phyloP scores from a whole-genome alignment of 2,329 filamentous ascomycete genomes.

The Penicillium sp. region DNA sequence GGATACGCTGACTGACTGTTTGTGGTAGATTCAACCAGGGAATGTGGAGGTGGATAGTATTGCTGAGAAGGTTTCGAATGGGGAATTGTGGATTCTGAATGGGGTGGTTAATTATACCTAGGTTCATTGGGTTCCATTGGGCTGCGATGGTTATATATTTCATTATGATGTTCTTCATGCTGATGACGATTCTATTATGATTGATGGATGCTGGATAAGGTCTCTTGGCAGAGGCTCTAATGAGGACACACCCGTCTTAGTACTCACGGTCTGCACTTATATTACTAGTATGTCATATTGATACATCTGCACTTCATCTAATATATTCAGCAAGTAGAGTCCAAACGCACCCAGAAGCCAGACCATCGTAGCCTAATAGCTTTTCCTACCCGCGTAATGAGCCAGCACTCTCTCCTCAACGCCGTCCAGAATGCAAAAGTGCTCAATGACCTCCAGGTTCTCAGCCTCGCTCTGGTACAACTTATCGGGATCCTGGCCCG shows the following conservation, averaged over 20 bases:
- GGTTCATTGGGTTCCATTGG: slow-evolving; percentile 5
- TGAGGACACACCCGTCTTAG: too few species aligned
- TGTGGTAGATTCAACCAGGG: slow-evolving; percentile 58
- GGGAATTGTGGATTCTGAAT: slow-evolving; percentile 73
- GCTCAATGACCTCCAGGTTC: slow-evolving; percentile 89
- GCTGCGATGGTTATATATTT: slow-evolving; percentile 6
- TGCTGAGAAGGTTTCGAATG: slow-evolving; percentile 70
- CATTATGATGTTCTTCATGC: too few species aligned
- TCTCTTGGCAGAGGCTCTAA: too few species aligned
- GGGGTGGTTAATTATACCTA: slow-evolving; percentile 49
- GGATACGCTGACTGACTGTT: slow-evolving; percentile 1
- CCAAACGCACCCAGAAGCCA: too few species aligned
- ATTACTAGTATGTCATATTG: too few species aligned
- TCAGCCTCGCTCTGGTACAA: slow-evolving; percentile 86
- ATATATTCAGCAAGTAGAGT: too few species aligned
- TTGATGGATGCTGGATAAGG: too few species aligned
- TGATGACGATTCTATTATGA: too few species aligned
- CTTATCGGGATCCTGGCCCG: slow-evolving; percentile 90
- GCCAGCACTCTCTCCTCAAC: slow-evolving; percentile 78
- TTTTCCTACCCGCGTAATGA: too few species aligned
- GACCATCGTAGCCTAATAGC: too few species aligned
- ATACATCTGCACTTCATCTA: too few species aligned
- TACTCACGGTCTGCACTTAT: too few species aligned
- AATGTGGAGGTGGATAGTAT: slow-evolving; percentile 67
- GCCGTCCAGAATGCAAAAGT: slow-evolving; percentile 80